These are phyloP conservation scores for Fagus sylvatica DNA, from an alignment of 306 rosid genomes.

Conservation along the genomic window DNA sequence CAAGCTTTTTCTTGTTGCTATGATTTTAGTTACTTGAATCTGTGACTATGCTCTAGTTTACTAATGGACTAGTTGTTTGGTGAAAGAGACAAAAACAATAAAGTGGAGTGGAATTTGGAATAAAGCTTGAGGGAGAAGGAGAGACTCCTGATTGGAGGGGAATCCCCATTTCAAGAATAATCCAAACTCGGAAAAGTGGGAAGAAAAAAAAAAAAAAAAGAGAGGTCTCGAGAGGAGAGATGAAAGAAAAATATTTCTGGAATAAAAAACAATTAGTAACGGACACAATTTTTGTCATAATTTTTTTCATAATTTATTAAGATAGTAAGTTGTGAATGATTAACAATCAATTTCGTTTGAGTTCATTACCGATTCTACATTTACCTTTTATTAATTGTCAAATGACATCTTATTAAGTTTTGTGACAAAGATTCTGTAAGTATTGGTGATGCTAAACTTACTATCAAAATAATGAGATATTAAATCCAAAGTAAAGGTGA, in stretches of 20 bases:
- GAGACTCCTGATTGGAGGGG: conserved; percentile 12
- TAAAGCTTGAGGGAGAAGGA: not conserved
- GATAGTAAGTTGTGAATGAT: no score
- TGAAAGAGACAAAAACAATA: conserved; percentile 21
- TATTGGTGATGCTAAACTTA: no score
- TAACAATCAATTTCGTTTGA: no score
- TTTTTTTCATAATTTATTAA: no score
- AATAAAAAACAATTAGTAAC: not conserved
- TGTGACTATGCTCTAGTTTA: not conserved
- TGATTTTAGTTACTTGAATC: not conserved
- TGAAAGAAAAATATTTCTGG: not conserved
- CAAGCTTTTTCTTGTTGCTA: not conserved
- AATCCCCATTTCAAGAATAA: conserved; percentile 18
- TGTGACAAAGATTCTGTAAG: no score
- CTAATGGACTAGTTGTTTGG: not conserved
- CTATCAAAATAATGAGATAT: not conserved
- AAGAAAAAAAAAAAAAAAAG: not conserved
- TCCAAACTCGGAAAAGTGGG: conserved; percentile 19
- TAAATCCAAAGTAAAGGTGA: not conserved
- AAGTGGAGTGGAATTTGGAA: conserved; percentile 3
- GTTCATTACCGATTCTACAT: no score
- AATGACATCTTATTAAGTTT: no score
- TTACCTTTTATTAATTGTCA: no score
- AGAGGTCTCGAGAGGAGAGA: not conserved
- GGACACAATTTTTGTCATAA: no score